Base-by-base conservation (phyloP, 768 basidiomycete species). In the Mycena belliarum region DNA sequence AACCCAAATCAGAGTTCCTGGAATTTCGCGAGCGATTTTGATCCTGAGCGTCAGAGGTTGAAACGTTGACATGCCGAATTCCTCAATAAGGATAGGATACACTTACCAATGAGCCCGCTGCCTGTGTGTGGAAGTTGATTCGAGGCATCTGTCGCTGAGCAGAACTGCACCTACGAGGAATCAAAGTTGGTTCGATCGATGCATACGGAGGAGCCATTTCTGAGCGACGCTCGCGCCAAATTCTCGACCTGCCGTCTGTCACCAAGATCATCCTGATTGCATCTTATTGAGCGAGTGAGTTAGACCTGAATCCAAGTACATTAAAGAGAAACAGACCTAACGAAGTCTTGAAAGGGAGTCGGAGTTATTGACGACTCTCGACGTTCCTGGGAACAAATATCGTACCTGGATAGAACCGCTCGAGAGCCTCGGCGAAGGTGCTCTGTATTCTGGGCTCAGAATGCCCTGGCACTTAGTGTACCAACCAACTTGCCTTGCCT, bases 181-280 rank as follows among this genome's bases (percentile, higher is more conserved):
- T 91, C 82, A 62, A 91, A 80, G 72, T 93, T 92, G 24, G 88
- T 88, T 59, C 91, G 81, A 67, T 92, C 91, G 42, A 92, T 81
- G 69, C 87, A 89, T 16, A 87, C 86, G n/a, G 88, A 92, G 46
- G 75, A 69, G n/a, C 88, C 88, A 60, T 78, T 70, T 44, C 65
- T 61, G 49, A 92, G 77, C 8, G 78, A 76, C 23, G 72, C 62
- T 56, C 83, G 72, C 6, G 83, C 86, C 35, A 85, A 70, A 10
- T 72, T 68, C 68, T 92, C 91, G 0, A 92, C 91, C n/a, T 64
- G 70, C 14, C 78, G 78, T 63, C 91, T 79, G 64, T 78, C 76
- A 18, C 89, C 91, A 41, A 93, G 78, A 52, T 91, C 87, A 65
- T 93, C 91, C 70, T 93, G 90, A 73, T 85, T 91, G 69, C 89